Percentiles rank a stretch among this genome's conserved stretches.
These are phyloP conservation scores for Claviceps spartinae DNA, from an alignment of 2,329 filamentous ascomycete genomes.

Conservation along the genomic window DNA sequence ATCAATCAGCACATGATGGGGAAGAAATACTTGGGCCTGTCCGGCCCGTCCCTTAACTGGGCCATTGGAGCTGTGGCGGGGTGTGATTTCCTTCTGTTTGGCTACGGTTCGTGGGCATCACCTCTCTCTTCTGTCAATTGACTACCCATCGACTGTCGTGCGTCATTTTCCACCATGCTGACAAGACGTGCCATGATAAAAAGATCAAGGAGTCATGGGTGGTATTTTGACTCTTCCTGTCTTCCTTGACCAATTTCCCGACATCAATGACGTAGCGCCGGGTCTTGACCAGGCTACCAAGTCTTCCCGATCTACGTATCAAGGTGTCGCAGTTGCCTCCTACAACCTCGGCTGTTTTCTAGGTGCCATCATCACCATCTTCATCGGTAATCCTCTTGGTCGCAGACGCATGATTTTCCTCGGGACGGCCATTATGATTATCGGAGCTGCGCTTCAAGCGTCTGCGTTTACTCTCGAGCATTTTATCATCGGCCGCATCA, in stretches of 20 bases:
- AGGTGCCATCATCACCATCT: constrained; percentile 51
- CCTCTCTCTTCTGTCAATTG: not conserved
- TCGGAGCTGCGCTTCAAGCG: constrained; percentile 46
- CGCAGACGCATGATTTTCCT: constrained; percentile 46
- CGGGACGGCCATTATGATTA: constrained; percentile 41
- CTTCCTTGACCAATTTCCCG: constrained; percentile 45
- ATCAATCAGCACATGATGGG: constrained; percentile 10
- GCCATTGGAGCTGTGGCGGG: constrained; percentile 60
- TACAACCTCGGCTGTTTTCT: constrained; percentile 50
- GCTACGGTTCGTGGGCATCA: constrained; percentile 32
- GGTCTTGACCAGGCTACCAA: constrained; percentile 22
- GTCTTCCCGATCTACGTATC: constrained; percentile 34
- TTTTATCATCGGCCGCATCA: constrained; percentile 43
- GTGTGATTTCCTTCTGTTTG: constrained; percentile 54
- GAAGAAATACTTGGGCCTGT: constrained; percentile 48
- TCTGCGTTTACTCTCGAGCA: constrained; percentile 40
- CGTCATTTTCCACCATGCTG: not conserved
- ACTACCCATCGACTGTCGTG: not conserved
- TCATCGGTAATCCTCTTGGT: constrained; percentile 49
- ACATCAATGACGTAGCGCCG: constrained; percentile 27
- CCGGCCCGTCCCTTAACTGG: constrained; percentile 51
- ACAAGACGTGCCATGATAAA: constrained; percentile 10
- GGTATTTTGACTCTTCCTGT: constrained; percentile 55
- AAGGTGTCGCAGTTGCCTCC: constrained; percentile 40
- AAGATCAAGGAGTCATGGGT: constrained; percentile 65